phyloP scores from a whole-genome alignment of 495 filamentous ascomycete species.

The Tuber borchii region DNA sequence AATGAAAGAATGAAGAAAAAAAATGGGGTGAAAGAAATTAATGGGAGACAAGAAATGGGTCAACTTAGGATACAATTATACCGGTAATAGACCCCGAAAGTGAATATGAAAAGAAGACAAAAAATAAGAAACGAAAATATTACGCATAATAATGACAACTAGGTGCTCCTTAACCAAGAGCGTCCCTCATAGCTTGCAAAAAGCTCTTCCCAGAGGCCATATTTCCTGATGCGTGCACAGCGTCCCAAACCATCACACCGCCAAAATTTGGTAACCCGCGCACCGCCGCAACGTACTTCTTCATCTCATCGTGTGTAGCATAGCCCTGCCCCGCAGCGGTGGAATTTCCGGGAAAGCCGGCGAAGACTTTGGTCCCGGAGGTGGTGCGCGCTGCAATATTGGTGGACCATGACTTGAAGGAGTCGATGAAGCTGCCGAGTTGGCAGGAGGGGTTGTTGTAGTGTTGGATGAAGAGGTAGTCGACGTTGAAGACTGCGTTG shows the following conservation, averaged over 20 bases:
- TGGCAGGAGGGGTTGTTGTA: slow-evolving; percentile 53
- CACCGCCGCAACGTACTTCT: slow-evolving; percentile 49
- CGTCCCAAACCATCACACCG: slow-evolving; percentile 70
- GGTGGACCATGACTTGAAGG: slow-evolving; percentile 47
- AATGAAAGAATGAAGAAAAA: neutral
- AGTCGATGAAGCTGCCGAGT: slow-evolving; percentile 21
- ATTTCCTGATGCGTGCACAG: slow-evolving; percentile 52
- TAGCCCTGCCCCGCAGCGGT: slow-evolving; percentile 46
- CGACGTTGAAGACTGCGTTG: slow-evolving; percentile 51
- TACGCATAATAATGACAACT: too few species aligned
- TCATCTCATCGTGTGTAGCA: slow-evolving; percentile 48
- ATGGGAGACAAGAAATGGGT: neutral
- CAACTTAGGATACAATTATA: neutral
- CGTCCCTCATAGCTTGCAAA: slow-evolving; percentile 5
- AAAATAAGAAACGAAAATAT: neutral
- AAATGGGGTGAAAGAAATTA: neutral
- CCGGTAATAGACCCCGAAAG: neutral
- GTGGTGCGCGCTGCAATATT: slow-evolving; percentile 32
- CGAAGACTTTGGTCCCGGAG: slow-evolving; percentile 44
- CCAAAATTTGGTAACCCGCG: slow-evolving; percentile 54
- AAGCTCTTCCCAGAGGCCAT: slow-evolving; percentile 46
- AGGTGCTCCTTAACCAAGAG: neutral
- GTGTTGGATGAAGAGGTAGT: slow-evolving; percentile 64
- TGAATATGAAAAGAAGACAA: neutral
- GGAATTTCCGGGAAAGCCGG: slow-evolving; percentile 42